phyloP scores from a whole-genome alignment of 495 filamentous ascomycete genomes.

The Aspergillus sparsus region DNA sequence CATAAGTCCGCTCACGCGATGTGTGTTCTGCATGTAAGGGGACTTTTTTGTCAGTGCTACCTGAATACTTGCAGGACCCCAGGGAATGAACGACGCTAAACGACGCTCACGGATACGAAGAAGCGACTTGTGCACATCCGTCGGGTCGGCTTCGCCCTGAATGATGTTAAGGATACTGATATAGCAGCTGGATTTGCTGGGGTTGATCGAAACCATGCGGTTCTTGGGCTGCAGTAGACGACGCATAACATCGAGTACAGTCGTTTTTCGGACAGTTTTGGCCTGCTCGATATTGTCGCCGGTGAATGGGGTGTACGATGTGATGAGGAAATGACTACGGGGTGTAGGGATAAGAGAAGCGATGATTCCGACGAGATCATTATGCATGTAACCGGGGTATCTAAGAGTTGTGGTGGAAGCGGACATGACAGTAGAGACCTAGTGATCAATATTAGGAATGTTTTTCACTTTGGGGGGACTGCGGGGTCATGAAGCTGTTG shows the following conservation, averaged over 20 bases:
- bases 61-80: constrained; percentile 98
- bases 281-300: constrained; percentile 93
- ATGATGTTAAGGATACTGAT: constrained; percentile 99
- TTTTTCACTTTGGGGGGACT: not conserved
- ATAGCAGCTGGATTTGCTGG: constrained; percentile 96
- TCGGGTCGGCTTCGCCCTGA: constrained; percentile 95
- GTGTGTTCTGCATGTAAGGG: constrained; percentile 82
- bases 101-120: constrained; percentile 93
- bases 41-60: constrained; percentile 95
- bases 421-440: constrained; percentile 96
- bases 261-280: constrained; percentile 96
- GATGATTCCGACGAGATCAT: constrained; percentile 94
- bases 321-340: constrained; percentile 96
- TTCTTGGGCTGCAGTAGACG: constrained; percentile 96
- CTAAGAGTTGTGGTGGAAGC: constrained; percentile 93
- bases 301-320: constrained; percentile 96
- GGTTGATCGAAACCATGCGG: constrained; percentile 95
- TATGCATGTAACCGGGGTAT: constrained; percentile 99
- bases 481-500: too few relatives aligned
- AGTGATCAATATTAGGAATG: not conserved
- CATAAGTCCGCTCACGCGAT: constrained; percentile 96
- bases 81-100: constrained; percentile 95
- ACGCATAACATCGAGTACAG: constrained; percentile 96
- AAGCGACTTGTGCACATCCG: constrained; percentile 95
- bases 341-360: constrained; percentile 95